Conservation (phyloP, 441 rosid species). For the Euphorbia neoarborescens region DNA sequence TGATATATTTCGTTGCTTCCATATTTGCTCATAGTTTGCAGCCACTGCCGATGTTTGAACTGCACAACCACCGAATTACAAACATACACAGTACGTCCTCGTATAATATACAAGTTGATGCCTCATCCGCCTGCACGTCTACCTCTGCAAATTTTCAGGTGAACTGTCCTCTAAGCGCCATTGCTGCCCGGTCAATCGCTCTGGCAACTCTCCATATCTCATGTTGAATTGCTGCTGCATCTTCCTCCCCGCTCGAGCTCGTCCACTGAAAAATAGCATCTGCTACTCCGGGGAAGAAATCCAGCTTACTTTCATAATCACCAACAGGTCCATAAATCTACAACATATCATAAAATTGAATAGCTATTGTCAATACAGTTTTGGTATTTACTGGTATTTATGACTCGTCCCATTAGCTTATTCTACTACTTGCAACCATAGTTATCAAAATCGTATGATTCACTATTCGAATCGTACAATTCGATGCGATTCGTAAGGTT, state of each 20-base stretch:
- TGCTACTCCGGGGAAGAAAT: constrained; percentile 67
- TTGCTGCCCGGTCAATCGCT: constrained; percentile 66
- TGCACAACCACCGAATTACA: background rate
- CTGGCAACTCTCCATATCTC: constrained; percentile 83
- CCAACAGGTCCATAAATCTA: constrained; percentile 68
- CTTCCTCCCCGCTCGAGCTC: constrained; percentile 19
- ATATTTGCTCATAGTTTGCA: background rate
- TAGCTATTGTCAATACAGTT: background rate
- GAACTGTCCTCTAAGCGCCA: constrained; percentile 58
- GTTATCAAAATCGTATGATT: too few species aligned
- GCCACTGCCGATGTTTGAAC: background rate
- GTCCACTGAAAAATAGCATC: constrained; percentile 44
- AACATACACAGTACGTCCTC: background rate
- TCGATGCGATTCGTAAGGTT: too few species aligned
- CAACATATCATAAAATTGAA: background rate
- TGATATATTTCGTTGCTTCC: background rate
- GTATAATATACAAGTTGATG: constrained; percentile 17
- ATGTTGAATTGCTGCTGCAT: constrained; percentile 42
- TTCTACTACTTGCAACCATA: background rate
- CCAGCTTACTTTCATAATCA: constrained; percentile 46
- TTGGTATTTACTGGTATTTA: background rate
- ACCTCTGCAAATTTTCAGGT: constrained; percentile 23
- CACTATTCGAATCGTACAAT: too few species aligned
- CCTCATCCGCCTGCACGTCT: background rate
- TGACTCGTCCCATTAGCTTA: background rate